These are phyloP conservation scores for Halophytophthora batemanensis DNA, from an alignment of 352 stramenopile genomes.

Conservation along the genomic window DNA sequence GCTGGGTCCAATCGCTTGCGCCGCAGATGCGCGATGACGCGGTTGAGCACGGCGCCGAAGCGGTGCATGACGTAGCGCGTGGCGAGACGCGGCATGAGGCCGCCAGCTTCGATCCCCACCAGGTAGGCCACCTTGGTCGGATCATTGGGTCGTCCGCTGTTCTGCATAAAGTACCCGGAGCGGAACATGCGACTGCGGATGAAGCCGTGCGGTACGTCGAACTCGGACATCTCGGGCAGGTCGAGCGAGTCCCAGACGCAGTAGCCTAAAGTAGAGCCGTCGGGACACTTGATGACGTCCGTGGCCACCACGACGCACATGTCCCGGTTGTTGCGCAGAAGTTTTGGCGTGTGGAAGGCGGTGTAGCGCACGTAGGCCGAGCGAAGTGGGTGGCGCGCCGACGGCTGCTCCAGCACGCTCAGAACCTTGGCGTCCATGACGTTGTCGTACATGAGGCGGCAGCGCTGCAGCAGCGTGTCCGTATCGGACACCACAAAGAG, in stretches of 20 bases:
- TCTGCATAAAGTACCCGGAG: conserved; percentile 41
- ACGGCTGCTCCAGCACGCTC: conserved; percentile 31
- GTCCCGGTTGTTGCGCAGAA: conserved; percentile 34
- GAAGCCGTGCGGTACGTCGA: conserved; percentile 31
- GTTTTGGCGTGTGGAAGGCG: conserved; percentile 28
- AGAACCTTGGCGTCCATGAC: conserved; percentile 34
- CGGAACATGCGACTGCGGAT: conserved; percentile 39
- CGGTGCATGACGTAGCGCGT: conserved; percentile 38
- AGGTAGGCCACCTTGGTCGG: conserved; percentile 36
- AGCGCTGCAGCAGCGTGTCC: conserved; percentile 29
- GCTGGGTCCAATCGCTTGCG: conserved; percentile 23
- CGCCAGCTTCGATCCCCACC: conserved; percentile 38
- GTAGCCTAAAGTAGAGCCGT: conserved; percentile 38
- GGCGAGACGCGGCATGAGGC: conserved; percentile 25
- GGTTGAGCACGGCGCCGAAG: conserved; percentile 34
- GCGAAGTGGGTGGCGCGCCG: conserved; percentile 24
- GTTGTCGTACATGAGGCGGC: conserved; percentile 41
- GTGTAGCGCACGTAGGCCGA: conserved; percentile 43
- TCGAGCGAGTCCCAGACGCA: conserved; percentile 47
- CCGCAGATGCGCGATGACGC: conserved; percentile 31
- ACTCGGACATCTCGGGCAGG: conserved; percentile 28
- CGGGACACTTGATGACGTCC: conserved; percentile 29
- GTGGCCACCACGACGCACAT: conserved; percentile 42
- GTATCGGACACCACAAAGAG: conserved; percentile 33
- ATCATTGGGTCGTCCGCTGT: conserved; percentile 22